Base-by-base conservation (phyloP, 176 grass and related monocot species). In the Pharus latifolius region DNA sequence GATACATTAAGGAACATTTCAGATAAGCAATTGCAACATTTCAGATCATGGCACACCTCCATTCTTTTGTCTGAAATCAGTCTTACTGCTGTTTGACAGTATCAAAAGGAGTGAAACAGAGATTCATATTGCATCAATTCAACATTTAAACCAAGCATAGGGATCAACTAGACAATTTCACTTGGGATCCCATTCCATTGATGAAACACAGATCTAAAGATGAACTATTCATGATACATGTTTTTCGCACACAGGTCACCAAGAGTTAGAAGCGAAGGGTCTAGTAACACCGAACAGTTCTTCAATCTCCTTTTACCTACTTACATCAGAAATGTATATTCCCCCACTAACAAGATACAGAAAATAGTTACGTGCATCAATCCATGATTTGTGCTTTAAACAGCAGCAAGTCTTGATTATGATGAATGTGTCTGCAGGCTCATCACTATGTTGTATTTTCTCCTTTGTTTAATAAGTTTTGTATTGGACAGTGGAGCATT, bases 401-500 rank as follows among this genome's bases (percentile, higher is more conserved):
- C 28, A 60, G 16, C 35, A 66, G 50, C 35, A 29, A 10, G 49
- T 19, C 13, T 60, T 31, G 66, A 30, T 29, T 16, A 58, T 13
- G 56, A 37, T 79, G 69, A 77, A 77, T 82, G 33, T 15, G 35
- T 60, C 27, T 29, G 32, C 9, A 17, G 5, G 38, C 57, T 16
- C 24, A 62, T 67, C 46, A n/a, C 8, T 42, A 44, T 54, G 11
- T 66, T 15, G 33, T n/a, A n/a, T n/a, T 50, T 47, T n/a, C 12
- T 55, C 56, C 26, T 48, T 38, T 49, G 20, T 26, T 16, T 60
- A 33, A 22, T 29, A 16, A 75, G 46, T 3, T 72, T 54, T 12
- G 32, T 29, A 51, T 40, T 88, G 49, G 63, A 80, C 59, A 84
- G 32, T 49, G n/a, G 15, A 37, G 26, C 0, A 66, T 43, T 60